Conservation (phyloP, 2,329 filamentous ascomycete species). For the Fusarium buxicola region DNA sequence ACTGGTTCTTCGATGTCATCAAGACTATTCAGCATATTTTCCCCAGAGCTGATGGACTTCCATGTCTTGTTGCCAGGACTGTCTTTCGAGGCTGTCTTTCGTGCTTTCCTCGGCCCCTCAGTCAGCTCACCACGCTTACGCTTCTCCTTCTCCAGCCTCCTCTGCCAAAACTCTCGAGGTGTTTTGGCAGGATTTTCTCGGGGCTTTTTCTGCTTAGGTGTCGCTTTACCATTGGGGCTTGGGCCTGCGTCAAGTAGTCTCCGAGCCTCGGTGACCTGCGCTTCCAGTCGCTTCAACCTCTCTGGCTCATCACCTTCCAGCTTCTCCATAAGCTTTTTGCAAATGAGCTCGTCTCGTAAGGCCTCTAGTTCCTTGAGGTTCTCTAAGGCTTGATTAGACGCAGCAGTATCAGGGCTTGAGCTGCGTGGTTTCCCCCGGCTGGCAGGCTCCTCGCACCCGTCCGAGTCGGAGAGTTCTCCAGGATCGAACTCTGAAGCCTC, state of each 20-base stretch:
- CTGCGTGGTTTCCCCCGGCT: not conserved
- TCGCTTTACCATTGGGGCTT: too few relatives aligned
- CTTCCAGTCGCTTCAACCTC: not conserved
- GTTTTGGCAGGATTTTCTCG: not conserved
- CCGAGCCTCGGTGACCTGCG: not conserved
- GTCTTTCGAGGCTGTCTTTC: too few relatives aligned
- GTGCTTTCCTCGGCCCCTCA: too few relatives aligned
- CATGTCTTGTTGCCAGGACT: too few relatives aligned
- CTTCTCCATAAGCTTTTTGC: accelerated
- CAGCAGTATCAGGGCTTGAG: accelerated
- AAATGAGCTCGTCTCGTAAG: accelerated
- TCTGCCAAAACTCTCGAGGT: too few relatives aligned
- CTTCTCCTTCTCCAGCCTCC: accelerated
- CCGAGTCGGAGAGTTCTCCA: not conserved
- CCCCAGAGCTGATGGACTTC: not conserved
- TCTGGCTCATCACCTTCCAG: accelerated
- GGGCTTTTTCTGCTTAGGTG: not conserved
- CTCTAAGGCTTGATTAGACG: accelerated
- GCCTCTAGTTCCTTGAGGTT: not conserved
- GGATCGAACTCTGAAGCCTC: not conserved
- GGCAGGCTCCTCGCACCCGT: not conserved
- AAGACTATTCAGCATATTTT: not conserved
- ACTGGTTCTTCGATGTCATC: not conserved
- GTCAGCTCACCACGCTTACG: too few relatives aligned
- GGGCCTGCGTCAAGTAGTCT: too few relatives aligned